phyloP scores from a whole-genome alignment of 1,284 basidiomycete genomes.

The Cryptococcus deneoformans region DNA sequence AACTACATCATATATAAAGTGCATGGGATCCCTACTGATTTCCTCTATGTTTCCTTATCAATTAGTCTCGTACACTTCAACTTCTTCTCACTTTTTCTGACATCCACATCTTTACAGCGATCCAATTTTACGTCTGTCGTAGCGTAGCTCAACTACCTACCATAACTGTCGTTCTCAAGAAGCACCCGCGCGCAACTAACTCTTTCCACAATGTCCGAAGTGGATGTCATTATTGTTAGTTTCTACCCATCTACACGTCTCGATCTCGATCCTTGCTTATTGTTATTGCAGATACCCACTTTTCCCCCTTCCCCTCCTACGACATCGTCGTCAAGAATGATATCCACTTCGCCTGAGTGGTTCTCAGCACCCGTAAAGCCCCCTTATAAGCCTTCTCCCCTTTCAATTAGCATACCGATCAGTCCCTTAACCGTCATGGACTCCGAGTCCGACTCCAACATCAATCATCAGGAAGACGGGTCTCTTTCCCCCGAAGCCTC shows the following conservation, averaged over 20 bases:
- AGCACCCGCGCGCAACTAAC: too few relatives aligned
- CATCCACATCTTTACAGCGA: too few relatives aligned
- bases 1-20: too few relatives aligned
- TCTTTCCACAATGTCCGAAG: conserved; percentile 3
- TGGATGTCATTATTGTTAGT: conserved; percentile 13
- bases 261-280: neutral
- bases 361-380: conserved; percentile 15
- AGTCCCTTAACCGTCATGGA: conserved; percentile 4
- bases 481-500: conserved; percentile 3
- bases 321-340: conserved; percentile 6
- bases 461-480: neutral
- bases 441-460: conserved; percentile 3
- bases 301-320: conserved; percentile 23
- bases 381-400: conserved; percentile 13
- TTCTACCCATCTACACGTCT: neutral
- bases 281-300: neutral
- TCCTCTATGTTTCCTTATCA: neutral
- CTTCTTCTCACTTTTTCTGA: neutral
- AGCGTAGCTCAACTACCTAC: too few relatives aligned
- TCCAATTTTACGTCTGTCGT: too few relatives aligned
- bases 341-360: conserved; percentile 20
- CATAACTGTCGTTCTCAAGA: too few relatives aligned
- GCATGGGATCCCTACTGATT: too few relatives aligned
- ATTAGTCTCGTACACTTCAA: neutral
- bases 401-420: conserved; percentile 8